phyloP scores from a whole-genome alignment of 257 asterid species.

The Solanum gandarillasii region DNA sequence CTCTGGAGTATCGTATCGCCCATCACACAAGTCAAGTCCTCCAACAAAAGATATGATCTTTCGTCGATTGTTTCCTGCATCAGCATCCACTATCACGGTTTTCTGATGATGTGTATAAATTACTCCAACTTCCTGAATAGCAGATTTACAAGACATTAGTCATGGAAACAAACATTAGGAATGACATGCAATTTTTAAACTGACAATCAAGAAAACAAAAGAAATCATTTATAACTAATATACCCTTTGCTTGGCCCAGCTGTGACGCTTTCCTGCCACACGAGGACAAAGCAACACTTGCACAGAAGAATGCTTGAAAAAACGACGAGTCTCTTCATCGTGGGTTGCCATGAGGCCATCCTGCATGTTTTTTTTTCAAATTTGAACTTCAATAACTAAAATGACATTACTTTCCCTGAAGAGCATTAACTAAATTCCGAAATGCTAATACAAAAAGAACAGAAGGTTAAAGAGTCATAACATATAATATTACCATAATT shows the following conservation, averaged over 20 bases:
- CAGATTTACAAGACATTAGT: not conserved
- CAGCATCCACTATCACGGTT: constrained; percentile 92
- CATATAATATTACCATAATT: not conserved
- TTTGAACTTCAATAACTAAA: not conserved
- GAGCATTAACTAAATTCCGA: not conserved
- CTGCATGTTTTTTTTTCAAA: constrained; percentile 16
- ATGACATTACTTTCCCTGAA: not conserved
- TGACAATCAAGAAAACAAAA: not conserved
- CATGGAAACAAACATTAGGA: not conserved
- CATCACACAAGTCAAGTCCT: constrained; percentile 91
- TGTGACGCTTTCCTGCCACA: constrained; percentile 90
- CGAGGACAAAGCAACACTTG: constrained; percentile 96
- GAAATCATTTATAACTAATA: not conserved
- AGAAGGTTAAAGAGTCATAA: not conserved
- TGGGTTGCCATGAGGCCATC: constrained; percentile 98
- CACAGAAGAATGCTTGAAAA: constrained; percentile 86
- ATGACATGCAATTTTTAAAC: not conserved
- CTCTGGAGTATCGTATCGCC: constrained; percentile 82
- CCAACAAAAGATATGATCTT: constrained; percentile 77
- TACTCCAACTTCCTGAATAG: constrained; percentile 79
- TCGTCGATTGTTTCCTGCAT: constrained; percentile 77
- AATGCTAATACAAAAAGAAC: not conserved
- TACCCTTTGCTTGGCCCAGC: constrained; percentile 94
- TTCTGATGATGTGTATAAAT: constrained; percentile 98
- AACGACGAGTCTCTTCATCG: constrained; percentile 94